Percentiles rank a stretch among this genome's conserved stretches.
Evolutionary conservation across 768 basidiomycete species (phyloP).

Genomic region (Boletus fagicola): DNA sequence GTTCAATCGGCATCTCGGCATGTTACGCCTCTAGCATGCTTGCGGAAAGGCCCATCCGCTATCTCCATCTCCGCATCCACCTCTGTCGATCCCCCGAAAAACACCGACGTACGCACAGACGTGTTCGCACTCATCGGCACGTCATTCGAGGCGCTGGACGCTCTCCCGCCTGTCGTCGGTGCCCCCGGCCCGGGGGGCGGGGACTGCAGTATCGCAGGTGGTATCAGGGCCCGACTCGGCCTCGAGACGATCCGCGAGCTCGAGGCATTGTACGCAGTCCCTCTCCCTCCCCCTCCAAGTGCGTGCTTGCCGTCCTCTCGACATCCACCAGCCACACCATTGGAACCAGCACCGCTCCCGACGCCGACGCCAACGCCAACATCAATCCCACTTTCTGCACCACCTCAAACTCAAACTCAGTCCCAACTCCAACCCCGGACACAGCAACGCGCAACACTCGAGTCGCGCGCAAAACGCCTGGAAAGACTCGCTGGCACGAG

Average conservation of each 20-base stretch:
- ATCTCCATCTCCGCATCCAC: not conserved
- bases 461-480: conserved; percentile 2
- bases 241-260: conserved; percentile 30
- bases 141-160: conserved; percentile 20
- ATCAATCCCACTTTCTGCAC: not conserved
- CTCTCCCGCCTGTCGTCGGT: conserved; percentile 1
- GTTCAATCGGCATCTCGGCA: too few species aligned
- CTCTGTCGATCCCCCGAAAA: not conserved
- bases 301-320: not conserved
- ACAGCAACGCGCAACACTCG: not conserved
- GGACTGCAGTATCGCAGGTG: not conserved
- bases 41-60: too few species aligned
- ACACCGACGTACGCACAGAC: conserved; percentile 22
- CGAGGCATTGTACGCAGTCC: conserved; percentile 17
- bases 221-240: conserved; percentile 25
- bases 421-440: not conserved
- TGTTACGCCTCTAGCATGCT: too few species aligned
- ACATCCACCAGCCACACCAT: not conserved
- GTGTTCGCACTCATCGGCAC: conserved; percentile 23
- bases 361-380: not conserved
- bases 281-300: not conserved
- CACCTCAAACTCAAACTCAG: not conserved
- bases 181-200: not conserved
- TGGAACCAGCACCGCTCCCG: not conserved
- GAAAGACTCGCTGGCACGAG: conserved; percentile 16